Evolutionary conservation across 768 basidiomycete genomes (phyloP).

Genomic region (Russula sp.): DNA sequence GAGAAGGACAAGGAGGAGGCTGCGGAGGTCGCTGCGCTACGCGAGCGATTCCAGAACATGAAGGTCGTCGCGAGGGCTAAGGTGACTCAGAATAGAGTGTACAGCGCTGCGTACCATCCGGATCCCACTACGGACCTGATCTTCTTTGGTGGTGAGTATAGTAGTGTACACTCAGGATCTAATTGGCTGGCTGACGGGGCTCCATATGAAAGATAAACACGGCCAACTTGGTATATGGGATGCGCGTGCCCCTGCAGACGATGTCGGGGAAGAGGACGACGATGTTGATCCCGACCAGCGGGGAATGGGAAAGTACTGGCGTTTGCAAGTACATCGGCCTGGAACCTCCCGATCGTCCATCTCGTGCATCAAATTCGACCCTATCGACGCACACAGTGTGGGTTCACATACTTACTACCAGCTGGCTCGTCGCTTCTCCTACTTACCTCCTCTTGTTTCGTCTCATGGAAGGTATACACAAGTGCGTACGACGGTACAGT

Average conservation of each 20-base stretch:
- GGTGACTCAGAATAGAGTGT: constrained; percentile 71
- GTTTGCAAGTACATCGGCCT: constrained; percentile 81
- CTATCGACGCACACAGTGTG: constrained; percentile 71
- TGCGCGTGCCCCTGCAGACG: constrained; percentile 65
- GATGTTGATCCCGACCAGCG: constrained; percentile 41
- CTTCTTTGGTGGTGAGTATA: constrained; percentile 71
- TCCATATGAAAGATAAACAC: constrained; percentile 59
- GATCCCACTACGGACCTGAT: constrained; percentile 75
- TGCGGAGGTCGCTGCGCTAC: constrained; percentile 51
- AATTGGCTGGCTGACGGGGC: constrained; percentile 3
- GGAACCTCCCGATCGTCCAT: constrained; percentile 76
- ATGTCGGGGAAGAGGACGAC: constrained; percentile 65
- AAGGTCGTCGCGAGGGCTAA: constrained; percentile 76
- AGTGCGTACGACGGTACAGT: constrained; percentile 80
- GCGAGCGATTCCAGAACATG: constrained; percentile 51
- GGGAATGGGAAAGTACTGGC: constrained; percentile 77
- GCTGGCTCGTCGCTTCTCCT: constrained; percentile 1
- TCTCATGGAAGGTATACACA: constrained; percentile 59
- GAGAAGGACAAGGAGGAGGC: constrained; percentile 47
- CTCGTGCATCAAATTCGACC: constrained; percentile 74
- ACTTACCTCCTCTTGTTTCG: background rate
- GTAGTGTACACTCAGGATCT: background rate
- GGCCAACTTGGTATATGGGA: constrained; percentile 87
- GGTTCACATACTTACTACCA: constrained; percentile 25
- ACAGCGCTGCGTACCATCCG: constrained; percentile 79